Percentiles rank a stretch among this genome's conserved stretches.
These are phyloP conservation scores for Lentinus brumalis DNA, from an alignment of 768 basidiomycete species.

Conservation along the genomic window DNA sequence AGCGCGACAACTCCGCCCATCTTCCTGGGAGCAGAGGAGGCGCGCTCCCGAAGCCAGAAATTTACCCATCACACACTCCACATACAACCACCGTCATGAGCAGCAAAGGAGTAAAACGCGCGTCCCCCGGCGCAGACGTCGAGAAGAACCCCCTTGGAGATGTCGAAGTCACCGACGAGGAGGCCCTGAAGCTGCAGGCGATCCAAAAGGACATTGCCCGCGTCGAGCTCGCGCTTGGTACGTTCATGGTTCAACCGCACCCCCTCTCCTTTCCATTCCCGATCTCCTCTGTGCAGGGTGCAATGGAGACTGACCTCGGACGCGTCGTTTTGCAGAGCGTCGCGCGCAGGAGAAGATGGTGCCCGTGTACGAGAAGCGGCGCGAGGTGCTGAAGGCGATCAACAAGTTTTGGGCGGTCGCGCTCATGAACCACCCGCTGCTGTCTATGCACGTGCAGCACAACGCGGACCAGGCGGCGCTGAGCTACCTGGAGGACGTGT, in stretches of 20 bases:
- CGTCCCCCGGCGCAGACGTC: constrained; percentile 76
- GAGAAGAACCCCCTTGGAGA: constrained; percentile 66
- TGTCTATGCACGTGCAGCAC: constrained; percentile 71
- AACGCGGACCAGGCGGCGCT: constrained; percentile 79
- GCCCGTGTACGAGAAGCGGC: constrained; percentile 72
- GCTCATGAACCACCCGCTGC: constrained; percentile 67
- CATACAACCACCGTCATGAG: constrained; percentile 23
- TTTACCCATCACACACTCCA: constrained; percentile 16
- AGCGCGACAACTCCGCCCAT: constrained; percentile 23
- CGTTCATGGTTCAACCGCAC: constrained; percentile 29
- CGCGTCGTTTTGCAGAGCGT: constrained; percentile 51
- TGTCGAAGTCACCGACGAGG: constrained; percentile 70
- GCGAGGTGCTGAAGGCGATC: constrained; percentile 64
- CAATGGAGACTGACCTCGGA: background rate
- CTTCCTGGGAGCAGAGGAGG: constrained; percentile 14
- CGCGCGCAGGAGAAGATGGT: constrained; percentile 56
- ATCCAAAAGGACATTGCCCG: constrained; percentile 72
- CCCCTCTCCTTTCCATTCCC: background rate
- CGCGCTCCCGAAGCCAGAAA: constrained; percentile 16
- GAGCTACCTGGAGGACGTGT: constrained; percentile 82
- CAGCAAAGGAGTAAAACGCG: constrained; percentile 57
- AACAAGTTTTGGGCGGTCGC: constrained; percentile 86
- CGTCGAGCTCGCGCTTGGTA: constrained; percentile 73
- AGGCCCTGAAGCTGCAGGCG: constrained; percentile 65
- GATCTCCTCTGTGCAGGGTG: background rate